phyloP scores from a whole-genome alignment of 1,139 yeast species.

The Eremothecium coryli region DNA sequence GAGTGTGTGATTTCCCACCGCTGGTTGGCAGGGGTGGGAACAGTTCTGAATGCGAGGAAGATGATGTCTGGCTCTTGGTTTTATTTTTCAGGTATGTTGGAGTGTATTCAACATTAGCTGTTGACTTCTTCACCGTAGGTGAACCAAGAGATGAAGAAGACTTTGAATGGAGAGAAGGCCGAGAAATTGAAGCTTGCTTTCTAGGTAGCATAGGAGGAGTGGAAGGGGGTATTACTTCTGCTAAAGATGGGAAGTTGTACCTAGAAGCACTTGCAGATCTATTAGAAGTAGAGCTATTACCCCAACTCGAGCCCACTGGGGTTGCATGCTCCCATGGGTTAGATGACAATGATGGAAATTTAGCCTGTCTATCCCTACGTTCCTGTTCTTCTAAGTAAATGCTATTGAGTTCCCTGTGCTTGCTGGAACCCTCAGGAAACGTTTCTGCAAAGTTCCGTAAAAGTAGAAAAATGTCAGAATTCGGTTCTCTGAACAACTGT shows the following conservation, averaged over 20 bases:
- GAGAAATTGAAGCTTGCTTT: too few species aligned
- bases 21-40: conserved; percentile 46
- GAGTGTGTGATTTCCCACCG: conserved; percentile 31
- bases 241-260: conserved; percentile 13
- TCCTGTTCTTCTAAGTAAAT: conserved; percentile 28
- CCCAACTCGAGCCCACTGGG: conserved; percentile 26
- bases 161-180: not conserved
- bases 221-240: not conserved
- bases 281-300: conserved; percentile 9
- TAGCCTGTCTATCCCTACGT: conserved; percentile 21
- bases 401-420: conserved; percentile 29
- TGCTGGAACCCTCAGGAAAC: conserved; percentile 35
- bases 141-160: conserved; percentile 9
- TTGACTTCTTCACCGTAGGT: conserved; percentile 9
- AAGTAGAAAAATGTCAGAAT: conserved; percentile 45
- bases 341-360: conserved; percentile 48
- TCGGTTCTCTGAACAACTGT: conserved; percentile 38
- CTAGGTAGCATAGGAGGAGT: too few species aligned
- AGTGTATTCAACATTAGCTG: conserved; percentile 15
- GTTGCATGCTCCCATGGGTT: conserved; percentile 17
- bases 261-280: conserved; percentile 5
- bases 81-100: conserved; percentile 24
- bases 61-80: conserved; percentile 11
- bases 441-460: conserved; percentile 50
- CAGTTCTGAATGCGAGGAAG: conserved; percentile 2